These are phyloP conservation scores for Pleurozium schreberi DNA, from an alignment of 225 moss, liverwort and hornwort genomes.

Conservation along the genomic window DNA sequence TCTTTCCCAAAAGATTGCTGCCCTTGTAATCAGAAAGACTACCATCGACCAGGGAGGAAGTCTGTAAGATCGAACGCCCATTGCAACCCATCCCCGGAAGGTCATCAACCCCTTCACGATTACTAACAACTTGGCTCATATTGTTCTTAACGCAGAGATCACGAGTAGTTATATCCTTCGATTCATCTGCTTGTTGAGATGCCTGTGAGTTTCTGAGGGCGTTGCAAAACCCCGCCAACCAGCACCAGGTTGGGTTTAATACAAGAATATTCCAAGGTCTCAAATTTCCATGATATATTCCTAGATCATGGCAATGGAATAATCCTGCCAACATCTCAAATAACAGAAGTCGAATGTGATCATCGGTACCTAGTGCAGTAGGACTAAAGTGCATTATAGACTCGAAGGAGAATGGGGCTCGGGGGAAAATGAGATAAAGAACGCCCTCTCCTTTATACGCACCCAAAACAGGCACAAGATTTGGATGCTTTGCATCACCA, in stretches of 20 bases:
- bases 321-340: constrained; percentile 65
- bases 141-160: not conserved
- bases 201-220: not conserved
- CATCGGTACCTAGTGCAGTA: constrained; percentile 53
- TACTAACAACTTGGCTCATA: not conserved
- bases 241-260: constrained; percentile 59
- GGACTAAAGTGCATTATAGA: constrained; percentile 67
- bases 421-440: constrained; percentile 49
- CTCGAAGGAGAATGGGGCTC: constrained; percentile 41
- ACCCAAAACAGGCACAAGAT: constrained; percentile 52
- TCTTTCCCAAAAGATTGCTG: constrained; percentile 26
- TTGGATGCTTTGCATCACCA: constrained; percentile 36
- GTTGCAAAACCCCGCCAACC: constrained; percentile 49
- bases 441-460: constrained; percentile 45
- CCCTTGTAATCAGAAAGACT: constrained; percentile 21
- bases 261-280: constrained; percentile 61
- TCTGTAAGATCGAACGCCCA: not conserved
- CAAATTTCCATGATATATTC: constrained; percentile 57
- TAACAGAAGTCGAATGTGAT: constrained; percentile 51
- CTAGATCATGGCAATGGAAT: constrained; percentile 51
- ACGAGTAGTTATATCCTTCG: not conserved
- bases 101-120: not conserved
- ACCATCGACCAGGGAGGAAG: not conserved
- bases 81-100: not conserved
- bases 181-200: not conserved